Percentiles rank a stretch among this genome's conserved stretches.
Evolutionary conservation across 768 basidiomycete genomes (phyloP).

Genomic region (Royoungia palumana): DNA sequence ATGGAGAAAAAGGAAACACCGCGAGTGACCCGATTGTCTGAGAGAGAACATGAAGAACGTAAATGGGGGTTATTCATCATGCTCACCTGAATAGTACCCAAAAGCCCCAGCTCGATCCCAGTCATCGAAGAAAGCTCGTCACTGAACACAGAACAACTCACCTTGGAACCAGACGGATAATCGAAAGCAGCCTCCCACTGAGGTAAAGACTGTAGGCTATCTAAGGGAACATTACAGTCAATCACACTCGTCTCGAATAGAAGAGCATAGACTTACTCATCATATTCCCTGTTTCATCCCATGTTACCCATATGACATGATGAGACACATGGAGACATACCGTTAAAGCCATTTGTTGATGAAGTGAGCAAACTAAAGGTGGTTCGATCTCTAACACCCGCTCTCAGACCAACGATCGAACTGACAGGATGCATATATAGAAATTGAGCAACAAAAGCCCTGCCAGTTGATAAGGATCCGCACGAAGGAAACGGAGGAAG

Average conservation of each 20-base stretch:
- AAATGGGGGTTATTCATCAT: too few relatives aligned
- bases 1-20: constrained; percentile 39
- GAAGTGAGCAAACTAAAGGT: constrained; percentile 33
- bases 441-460: too few relatives aligned
- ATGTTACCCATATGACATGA: too few relatives aligned
- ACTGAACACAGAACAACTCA: constrained; percentile 4
- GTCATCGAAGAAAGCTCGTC: too few relatives aligned
- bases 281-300: constrained; percentile 26
- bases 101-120: constrained; percentile 30
- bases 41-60: too few relatives aligned
- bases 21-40: constrained; percentile 40
- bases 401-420: too few relatives aligned
- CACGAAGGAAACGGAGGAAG: too few relatives aligned
- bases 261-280: constrained; percentile 30
- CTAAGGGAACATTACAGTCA: constrained; percentile 12
- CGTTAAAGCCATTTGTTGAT: constrained; percentile 37
- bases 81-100: constrained; percentile 36
- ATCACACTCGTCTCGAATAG: too few relatives aligned
- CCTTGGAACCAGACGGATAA: constrained; percentile 29
- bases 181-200: constrained; percentile 37
- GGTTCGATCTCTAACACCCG: background rate
- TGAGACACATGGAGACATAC: too few relatives aligned
- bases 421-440: too few relatives aligned
- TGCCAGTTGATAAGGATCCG: too few relatives aligned
- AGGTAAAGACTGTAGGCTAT: constrained; percentile 36